Evolutionary conservation across 1,284 basidiomycete species (phyloP).

Genomic region (Cryptococcus sp.): DNA sequence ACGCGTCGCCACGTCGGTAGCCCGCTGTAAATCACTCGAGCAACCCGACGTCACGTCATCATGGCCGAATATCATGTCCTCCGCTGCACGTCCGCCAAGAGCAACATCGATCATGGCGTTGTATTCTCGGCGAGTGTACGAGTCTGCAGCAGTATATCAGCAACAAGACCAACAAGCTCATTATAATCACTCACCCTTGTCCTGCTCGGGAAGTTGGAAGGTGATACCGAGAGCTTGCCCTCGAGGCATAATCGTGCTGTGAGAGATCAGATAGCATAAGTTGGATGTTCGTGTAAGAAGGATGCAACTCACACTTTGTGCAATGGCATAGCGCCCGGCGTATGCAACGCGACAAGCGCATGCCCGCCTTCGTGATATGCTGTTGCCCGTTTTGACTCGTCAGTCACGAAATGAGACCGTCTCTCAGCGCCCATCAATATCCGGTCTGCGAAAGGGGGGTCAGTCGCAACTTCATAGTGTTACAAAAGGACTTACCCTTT

Average conservation of each 20-base stretch:
- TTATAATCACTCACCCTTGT: slow-evolving; percentile 54
- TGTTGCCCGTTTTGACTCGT: slow-evolving; percentile 79
- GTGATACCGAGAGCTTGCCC: slow-evolving; percentile 90
- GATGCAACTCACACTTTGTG: slow-evolving; percentile 70
- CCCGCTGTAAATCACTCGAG: slow-evolving; percentile 76
- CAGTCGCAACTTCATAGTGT: neutral
- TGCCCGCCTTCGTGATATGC: slow-evolving; percentile 97
- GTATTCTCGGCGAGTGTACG: slow-evolving; percentile 49
- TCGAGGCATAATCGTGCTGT: slow-evolving; percentile 80
- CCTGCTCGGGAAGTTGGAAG: slow-evolving; percentile 80
- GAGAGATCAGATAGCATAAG: slow-evolving; percentile 7
- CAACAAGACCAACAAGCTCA: neutral
- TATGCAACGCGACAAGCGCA: slow-evolving; percentile 85
- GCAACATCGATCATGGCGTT: slow-evolving; percentile 73
- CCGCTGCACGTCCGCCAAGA: slow-evolving; percentile 90
- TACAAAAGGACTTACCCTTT: slow-evolving; percentile 60
- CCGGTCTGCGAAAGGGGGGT: slow-evolving; percentile 63
- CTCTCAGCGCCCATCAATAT: slow-evolving; percentile 94
- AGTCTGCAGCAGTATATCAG: slow-evolving; percentile 36
- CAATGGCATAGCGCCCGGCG: slow-evolving; percentile 87
- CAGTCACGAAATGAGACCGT: slow-evolving; percentile 80
- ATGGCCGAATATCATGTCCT: slow-evolving; percentile 85
- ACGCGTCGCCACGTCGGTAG: slow-evolving; percentile 74
- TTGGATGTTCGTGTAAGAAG: neutral
- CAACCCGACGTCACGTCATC: slow-evolving; percentile 90